A percentile compares a stretch with the other conserved stretches of the same genome.
Evolutionary conservation across 495 filamentous ascomycete genomes (phyloP).

Genomic region (Talaromyces trachyspermus): DNA sequence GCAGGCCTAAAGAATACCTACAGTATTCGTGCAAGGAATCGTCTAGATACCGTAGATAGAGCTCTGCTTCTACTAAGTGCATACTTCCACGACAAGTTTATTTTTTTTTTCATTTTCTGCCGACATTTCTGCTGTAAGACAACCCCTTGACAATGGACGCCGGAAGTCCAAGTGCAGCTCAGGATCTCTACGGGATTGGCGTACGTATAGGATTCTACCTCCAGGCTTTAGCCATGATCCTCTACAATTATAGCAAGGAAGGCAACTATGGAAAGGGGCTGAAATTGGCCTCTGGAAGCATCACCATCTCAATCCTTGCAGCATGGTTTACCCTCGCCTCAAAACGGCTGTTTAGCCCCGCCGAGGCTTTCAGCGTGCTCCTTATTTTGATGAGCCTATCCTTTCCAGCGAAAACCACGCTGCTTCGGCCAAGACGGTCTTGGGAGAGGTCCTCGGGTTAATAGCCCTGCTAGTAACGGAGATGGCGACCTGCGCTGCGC

Average conservation of each 20-base stretch:
- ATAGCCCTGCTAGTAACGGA: neutral
- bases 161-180: neutral
- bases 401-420: neutral
- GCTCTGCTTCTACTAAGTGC: too few species aligned
- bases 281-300: neutral
- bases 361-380: neutral
- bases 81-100: too few species aligned
- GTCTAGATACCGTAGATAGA: too few species aligned
- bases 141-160: conserved; percentile 2
- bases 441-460: neutral
- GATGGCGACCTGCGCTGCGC: neutral
- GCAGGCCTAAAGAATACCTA: too few species aligned
- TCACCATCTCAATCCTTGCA: neutral
- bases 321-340: neutral
- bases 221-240: neutral
- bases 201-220: neutral
- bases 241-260: neutral
- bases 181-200: neutral
- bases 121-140: conserved; percentile 15
- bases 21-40: too few species aligned
- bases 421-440: neutral
- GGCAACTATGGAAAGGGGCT: neutral
- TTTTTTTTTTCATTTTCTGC: too few species aligned
- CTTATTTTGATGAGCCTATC: neutral
- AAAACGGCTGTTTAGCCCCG: neutral